Percentiles rank a stretch among this genome's conserved stretches.
phyloP scores from a whole-genome alignment of 495 filamentous ascomycete genomes.

The Terfezia boudieri region DNA sequence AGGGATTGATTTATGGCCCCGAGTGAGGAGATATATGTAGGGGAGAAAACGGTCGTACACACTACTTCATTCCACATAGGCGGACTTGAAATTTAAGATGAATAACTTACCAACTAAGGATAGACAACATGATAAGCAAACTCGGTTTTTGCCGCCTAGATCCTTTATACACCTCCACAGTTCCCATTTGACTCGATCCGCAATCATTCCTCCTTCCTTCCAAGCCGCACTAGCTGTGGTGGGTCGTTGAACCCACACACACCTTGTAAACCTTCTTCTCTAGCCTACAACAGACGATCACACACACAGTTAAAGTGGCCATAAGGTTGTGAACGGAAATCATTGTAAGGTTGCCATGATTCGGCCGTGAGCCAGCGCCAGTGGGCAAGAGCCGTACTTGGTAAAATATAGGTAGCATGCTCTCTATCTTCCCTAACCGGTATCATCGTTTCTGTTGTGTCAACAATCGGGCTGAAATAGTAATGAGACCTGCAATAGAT shows the following conservation, averaged over 20 bases:
- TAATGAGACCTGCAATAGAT: background rate
- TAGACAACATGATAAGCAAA: background rate
- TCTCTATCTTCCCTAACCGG: background rate
- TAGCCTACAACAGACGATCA: background rate
- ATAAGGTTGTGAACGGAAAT: background rate
- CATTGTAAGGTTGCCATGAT: background rate
- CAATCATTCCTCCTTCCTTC: too few relatives aligned
- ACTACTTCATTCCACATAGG: too few relatives aligned
- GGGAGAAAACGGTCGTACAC: too few relatives aligned
- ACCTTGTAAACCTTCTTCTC: background rate
- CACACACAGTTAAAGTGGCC: background rate
- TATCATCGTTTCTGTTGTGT: background rate
- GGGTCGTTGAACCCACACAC: background rate
- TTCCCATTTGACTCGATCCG: background rate
- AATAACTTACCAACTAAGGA: background rate
- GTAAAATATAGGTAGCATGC: background rate
- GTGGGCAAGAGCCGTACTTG: background rate
- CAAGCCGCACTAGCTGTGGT: too few relatives aligned
- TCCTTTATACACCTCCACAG: background rate
- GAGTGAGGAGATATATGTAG: too few relatives aligned
- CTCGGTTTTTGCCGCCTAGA: background rate
- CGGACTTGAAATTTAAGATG: background rate
- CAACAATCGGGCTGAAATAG: background rate
- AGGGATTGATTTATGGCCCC: background rate
- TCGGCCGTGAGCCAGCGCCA: background rate